Conservation (phyloP, 805 yeast species). For the Barnettozyma vustinii region DNA sequence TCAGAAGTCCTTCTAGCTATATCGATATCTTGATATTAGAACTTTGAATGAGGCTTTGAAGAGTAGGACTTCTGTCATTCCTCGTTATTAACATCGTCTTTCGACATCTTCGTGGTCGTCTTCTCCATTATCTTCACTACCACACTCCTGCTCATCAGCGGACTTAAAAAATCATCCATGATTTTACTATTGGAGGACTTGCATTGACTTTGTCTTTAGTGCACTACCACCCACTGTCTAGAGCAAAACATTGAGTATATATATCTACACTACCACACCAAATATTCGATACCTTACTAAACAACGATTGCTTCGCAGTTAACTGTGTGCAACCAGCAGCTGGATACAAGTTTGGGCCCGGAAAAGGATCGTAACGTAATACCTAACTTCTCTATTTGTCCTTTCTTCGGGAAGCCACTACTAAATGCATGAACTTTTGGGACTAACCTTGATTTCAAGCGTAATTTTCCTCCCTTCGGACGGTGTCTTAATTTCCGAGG, state of each 20-base stretch:
- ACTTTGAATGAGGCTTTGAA: conserved; percentile 19
- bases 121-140: conserved; percentile 25
- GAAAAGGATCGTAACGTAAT: not conserved
- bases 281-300: not conserved
- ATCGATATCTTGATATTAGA: conserved; percentile 79
- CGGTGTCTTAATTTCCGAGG: not conserved
- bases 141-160: conserved; percentile 7
- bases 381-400: not conserved
- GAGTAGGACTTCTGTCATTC: conserved; percentile 9
- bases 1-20: conserved; percentile 92
- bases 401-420: not conserved
- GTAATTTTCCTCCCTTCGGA: too few relatives aligned
- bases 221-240: conserved; percentile 1
- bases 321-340: not conserved
- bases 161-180: conserved; percentile 12
- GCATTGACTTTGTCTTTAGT: conserved; percentile 17
- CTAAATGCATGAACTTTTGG: too few relatives aligned
- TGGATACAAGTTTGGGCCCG: too few relatives aligned
- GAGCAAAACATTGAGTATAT: not conserved
- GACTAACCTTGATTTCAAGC: too few relatives aligned
- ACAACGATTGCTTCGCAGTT: too few relatives aligned
- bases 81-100: conserved; percentile 15
- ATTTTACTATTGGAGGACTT: conserved; percentile 15
- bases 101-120: too few relatives aligned
- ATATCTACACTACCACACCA: not conserved